phyloP scores from a whole-genome alignment of 2,329 filamentous ascomycete genomes.

The Colletotrichum tropicale region DNA sequence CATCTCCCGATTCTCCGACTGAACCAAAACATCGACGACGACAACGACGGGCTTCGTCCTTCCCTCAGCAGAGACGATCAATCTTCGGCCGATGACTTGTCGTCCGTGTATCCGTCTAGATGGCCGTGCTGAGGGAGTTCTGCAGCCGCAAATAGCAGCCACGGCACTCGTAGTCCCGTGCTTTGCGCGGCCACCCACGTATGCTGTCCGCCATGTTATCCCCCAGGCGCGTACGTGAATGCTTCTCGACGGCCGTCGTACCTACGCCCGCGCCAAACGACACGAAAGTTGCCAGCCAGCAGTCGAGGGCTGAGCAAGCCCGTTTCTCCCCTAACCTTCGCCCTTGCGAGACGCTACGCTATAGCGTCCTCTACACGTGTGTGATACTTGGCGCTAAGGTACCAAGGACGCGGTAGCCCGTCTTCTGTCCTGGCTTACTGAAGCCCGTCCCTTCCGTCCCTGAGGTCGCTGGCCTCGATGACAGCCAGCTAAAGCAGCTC shows the following conservation, averaged over 20 bases:
- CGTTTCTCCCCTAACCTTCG: neutral
- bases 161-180: neutral
- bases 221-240: neutral
- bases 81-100: neutral
- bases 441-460: neutral
- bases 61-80: neutral
- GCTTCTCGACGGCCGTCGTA: neutral
- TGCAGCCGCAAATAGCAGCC: neutral
- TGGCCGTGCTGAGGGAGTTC: neutral
- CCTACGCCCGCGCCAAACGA: neutral
- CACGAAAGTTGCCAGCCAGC: neutral
- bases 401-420: neutral
- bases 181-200: neutral
- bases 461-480: neutral
- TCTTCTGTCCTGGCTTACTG: neutral
- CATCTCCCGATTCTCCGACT: neutral
- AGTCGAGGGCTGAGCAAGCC: constrained; percentile 9
- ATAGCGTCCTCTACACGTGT: constrained; percentile 10
- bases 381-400: constrained; percentile 14
- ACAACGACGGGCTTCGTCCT: neutral
- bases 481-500: neutral
- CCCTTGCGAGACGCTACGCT: constrained; percentile 9
- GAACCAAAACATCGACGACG: neutral
- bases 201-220: neutral
- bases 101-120: neutral